Base-by-base conservation (phyloP, 352 stramenopile genomes). In the Pythium insidiosum region DNA sequence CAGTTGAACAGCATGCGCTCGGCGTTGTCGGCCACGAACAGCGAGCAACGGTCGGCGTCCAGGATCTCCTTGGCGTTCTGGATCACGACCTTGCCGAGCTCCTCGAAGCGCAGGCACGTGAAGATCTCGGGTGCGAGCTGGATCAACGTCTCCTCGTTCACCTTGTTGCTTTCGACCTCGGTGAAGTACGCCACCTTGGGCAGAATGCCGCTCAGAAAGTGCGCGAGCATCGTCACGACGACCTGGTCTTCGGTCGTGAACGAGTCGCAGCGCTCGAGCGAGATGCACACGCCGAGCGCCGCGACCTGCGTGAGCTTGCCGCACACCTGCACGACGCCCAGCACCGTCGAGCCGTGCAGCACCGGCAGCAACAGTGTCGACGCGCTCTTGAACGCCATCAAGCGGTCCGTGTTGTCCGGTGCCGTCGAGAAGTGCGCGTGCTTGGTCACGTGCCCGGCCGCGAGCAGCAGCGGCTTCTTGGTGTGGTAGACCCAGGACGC, bases 101-200 rank as follows among this genome's bases (percentile, higher is more conserved):
- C 72, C 16, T 86, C 73, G 25, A 89, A 89, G n/a, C 76, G 72
- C 13, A 89, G 43, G 33, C 77, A 87, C 10, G 77, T 89, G 38
- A 87, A 87, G 12, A 87, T 89, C 63, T 86, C 72, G 2, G 73
- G 72, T 0, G 73, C 73, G 4, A 89, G 39, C 23, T 83, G 67
- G 28, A 89, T 73, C 2, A 89, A 61, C 20, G 73, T 86, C 43
- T 85, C 73, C 55, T 89, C 77, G 55, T 86, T 87, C 33, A 85
- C 64, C 38, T 86, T 86, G 58, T 86, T 87, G 53, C 71, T 84
- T 44, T 85, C 77, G 1, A 89, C 71, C 24, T 89, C 73, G 0
- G 77, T 86, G 31, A 89, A 89, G 31, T 82, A 86, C 35, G 73
- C 58, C 2, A 84, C 69, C 41, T 87, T 89, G 25, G 72, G 67